Base-by-base conservation (phyloP, 768 basidiomycete genomes). In the Cystofilobasidium ferigula region DNA sequence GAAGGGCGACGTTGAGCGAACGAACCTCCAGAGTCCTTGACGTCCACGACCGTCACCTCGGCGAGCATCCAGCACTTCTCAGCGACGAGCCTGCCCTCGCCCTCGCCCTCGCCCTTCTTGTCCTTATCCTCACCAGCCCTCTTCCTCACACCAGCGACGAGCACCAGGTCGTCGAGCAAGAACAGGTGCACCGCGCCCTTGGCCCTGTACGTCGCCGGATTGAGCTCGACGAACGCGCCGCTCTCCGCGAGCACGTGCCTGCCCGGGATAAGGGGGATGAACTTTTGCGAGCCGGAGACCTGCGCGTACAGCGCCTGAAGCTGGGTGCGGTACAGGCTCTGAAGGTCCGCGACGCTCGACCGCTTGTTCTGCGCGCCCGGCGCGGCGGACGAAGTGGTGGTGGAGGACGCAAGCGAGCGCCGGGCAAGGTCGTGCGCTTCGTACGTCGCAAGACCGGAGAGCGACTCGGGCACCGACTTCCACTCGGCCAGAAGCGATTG, bases 281-380 rank as follows among this genome's bases (percentile, higher is more conserved):
- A 94, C 75, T 97, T 97, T 70, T 91, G 86, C 0, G 92, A 89
- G 35, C 95, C 95, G 71, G 97, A 91, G 69, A 98, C 88, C 62
- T 87, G 85, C 0, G 87, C 78, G 75, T 95, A 93, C 0, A 98
- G 79, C 0, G 84, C 82, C 72, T 92, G 89, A 81, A 98, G 88
- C 78, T 98, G 95, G 62, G 88, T 88, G 69, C 88, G 89, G 74
- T 98, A 98, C 66, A 98, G 82, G 63, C 91, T 84, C 57, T 89
- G 87, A 36, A 98, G 84, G 76, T 99, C 93, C 35, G 90, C 89
- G n/a, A 98, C 82, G n/a, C n/a, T n/a, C n/a, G n/a, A n/a, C n/a
- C n/a, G n/a, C n/a, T n/a, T n/a, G n/a, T n/a, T n/a, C n/a, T n/a
- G n/a, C n/a, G n/a, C n/a, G n/a, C n/a, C 84, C 84, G 89, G 74